Percentiles rank a stretch among this genome's conserved stretches.
These are phyloP conservation scores for Citeromyces hawaiiensis DNA, from an alignment of 1,139 yeast genomes.

Conservation along the genomic window DNA sequence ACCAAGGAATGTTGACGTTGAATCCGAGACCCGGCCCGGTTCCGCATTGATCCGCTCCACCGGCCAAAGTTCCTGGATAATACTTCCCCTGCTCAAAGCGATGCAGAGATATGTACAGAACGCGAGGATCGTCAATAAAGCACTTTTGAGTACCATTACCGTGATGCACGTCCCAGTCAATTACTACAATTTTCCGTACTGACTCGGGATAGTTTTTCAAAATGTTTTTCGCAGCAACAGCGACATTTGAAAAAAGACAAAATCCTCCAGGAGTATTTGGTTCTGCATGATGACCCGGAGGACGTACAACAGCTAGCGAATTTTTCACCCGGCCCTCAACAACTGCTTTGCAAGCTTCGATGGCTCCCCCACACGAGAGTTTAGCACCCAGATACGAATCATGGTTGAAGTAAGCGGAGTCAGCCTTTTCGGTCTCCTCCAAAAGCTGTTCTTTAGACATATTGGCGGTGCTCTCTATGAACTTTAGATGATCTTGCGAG, in stretches of 20 bases:
- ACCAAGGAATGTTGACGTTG: conserved; percentile 90
- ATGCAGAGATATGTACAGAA: conserved; percentile 81
- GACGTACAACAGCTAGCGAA: conserved; percentile 88
- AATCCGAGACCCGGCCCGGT: conserved; percentile 79
- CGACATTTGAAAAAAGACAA: conserved; percentile 90
- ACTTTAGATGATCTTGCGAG: conserved; percentile 65
- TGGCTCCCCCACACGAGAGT: conserved; percentile 92
- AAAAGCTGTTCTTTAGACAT: conserved; percentile 72
- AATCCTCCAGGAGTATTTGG: conserved; percentile 97
- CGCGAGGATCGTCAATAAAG: conserved; percentile 80
- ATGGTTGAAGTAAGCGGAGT: conserved; percentile 88
- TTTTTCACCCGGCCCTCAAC: conserved; percentile 88
- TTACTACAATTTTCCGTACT: conserved; percentile 67
- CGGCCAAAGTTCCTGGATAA: conserved; percentile 89
- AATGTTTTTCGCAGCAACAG: conserved; percentile 88
- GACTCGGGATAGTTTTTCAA: conserved; percentile 77
- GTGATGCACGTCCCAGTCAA: conserved; percentile 98
- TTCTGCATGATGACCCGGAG: conserved; percentile 99
- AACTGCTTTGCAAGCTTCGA: conserved; percentile 92
- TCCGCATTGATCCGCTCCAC: conserved; percentile 67
- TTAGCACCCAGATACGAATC: conserved; percentile 83
- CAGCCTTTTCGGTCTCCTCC: conserved; percentile 83
- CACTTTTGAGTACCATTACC: conserved; percentile 97
- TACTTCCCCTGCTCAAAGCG: conserved; percentile 86
- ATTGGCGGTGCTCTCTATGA: conserved; percentile 58